Base-by-base conservation (phyloP, 768 basidiomycete species). In the Psilocybe cubensis region DNA sequence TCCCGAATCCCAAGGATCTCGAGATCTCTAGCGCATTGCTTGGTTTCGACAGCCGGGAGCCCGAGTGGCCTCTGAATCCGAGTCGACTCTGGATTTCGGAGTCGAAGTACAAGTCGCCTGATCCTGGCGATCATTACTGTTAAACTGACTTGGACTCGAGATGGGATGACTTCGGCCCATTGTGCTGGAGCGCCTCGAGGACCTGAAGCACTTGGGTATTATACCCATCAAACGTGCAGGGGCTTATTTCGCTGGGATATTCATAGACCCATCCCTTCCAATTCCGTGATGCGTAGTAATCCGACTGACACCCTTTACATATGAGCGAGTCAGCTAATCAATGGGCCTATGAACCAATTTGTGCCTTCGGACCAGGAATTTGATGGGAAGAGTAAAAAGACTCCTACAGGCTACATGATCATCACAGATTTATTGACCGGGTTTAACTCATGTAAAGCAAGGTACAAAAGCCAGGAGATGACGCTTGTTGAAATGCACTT, bases 311-410 rank as follows among this genome's bases (percentile, higher is more conserved):
- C 54, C 52, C 53, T 38, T 52, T 53, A 28, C 52, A 43, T 53
- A 46, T 60, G 59, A 58, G 52, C 53, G 49, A 59, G 49, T 57
- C 52, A 58, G 51, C 57, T 52, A 63, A 61, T 60, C 63, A 67
- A 65, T 61, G 66, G 60, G 58, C 54, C 59, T 64, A 64, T 63
- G 62, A 50, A 62, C 63, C 61, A 53, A 64, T 67, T 63, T 63
- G 61, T 66, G 56, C 55, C 47, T 61, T 51, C 55, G 65, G 63
- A 54, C 63, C 56, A 61, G 47, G 45, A 50, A 59, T 59, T 66
- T 67, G 66, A 67, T 67, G 66, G 66, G 58, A 63, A 59, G 58
- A 58, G 55, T 51, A 61, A 57, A 63, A 62, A 58, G 57, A 47
- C 60, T 59, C 59, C 50, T 61, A 52, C 25, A 48, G 46, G 46